Percentiles rank a stretch among this genome's conserved stretches.
phyloP scores from a whole-genome alignment of 2,329 filamentous ascomycete species.

The Trichoderma endophyticum region DNA sequence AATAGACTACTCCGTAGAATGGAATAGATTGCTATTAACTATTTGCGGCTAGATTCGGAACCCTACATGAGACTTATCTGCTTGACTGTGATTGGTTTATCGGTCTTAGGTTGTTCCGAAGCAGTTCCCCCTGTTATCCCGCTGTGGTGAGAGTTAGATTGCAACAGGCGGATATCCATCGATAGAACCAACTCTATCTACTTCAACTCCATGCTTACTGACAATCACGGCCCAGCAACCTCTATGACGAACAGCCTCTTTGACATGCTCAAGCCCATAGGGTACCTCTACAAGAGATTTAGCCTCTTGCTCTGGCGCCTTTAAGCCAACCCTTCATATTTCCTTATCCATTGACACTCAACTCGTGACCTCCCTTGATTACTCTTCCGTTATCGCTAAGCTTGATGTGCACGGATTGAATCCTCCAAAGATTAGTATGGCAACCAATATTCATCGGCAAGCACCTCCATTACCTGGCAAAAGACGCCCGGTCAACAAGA shows the following conservation, averaged over 20 bases:
- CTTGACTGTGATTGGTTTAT: neutral
- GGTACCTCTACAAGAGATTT: neutral
- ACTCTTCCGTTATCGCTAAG: neutral
- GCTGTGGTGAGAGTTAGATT: neutral
- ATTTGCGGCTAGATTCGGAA: neutral
- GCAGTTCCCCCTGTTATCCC: neutral
- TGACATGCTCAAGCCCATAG: neutral
- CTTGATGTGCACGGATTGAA: neutral
- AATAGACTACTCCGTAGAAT: no score
- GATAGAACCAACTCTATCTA: neutral
- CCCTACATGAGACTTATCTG: neutral
- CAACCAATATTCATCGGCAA: neutral
- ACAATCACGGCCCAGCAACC: neutral
- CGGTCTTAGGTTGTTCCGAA: neutral
- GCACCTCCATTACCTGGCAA: neutral
- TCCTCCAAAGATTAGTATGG: neutral
- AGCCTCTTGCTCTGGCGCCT: neutral
- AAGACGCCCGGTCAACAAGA: neutral
- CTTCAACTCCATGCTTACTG: neutral
- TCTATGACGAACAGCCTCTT: neutral
- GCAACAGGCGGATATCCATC: neutral
- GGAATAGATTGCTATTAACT: neutral
- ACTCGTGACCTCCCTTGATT: neutral
- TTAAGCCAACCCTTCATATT: neutral
- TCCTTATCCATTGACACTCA: neutral